Conservation (phyloP, 2,329 filamentous ascomycete genomes). For the Aspergillus brunneoviolaceus region DNA sequence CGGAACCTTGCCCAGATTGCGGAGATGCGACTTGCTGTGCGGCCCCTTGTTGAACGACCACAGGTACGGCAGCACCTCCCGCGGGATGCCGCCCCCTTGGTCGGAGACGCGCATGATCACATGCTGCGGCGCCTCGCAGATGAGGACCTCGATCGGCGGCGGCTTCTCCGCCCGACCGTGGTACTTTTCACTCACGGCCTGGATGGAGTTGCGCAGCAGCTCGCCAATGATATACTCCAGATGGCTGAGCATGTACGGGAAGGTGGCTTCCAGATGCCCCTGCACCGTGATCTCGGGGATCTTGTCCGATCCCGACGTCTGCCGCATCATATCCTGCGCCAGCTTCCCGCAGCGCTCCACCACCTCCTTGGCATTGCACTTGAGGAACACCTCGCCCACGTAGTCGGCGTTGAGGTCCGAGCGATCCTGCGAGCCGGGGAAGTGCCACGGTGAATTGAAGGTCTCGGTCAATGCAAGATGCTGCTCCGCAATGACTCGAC, state of each 20-base stretch:
- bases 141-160: slow-evolving; percentile 86
- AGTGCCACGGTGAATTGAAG: slow-evolving; percentile 87
- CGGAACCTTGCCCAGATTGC: slow-evolving; percentile 83
- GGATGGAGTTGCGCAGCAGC: slow-evolving; percentile 89
- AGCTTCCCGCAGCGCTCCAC: slow-evolving; percentile 78
- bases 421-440: slow-evolving; percentile 70
- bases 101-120: slow-evolving; percentile 96
- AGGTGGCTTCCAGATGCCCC: slow-evolving; percentile 84
- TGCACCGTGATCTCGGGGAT: slow-evolving; percentile 80
- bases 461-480: slow-evolving; percentile 94
- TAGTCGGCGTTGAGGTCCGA: slow-evolving; percentile 70
- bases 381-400: slow-evolving; percentile 92
- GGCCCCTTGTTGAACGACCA: slow-evolving; percentile 98
- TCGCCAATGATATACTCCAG: slow-evolving; percentile 97
- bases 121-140: slow-evolving; percentile 91
- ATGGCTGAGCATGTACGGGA: slow-evolving; percentile 94
- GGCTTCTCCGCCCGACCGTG: slow-evolving; percentile 52
- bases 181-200: slow-evolving; percentile 80
- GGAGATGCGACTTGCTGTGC: slow-evolving; percentile 70
- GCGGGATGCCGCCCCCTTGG: slow-evolving; percentile 86
- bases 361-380: slow-evolving; percentile 86
- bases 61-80: slow-evolving; percentile 79
- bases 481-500: slow-evolving; percentile 95
- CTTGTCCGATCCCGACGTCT: slow-evolving; percentile 69
- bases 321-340: slow-evolving; percentile 70